Percentiles rank a stretch among this genome's conserved stretches.
phyloP scores from a whole-genome alignment of 148 eudicot genomes.

The Amaranthus palmeri region DNA sequence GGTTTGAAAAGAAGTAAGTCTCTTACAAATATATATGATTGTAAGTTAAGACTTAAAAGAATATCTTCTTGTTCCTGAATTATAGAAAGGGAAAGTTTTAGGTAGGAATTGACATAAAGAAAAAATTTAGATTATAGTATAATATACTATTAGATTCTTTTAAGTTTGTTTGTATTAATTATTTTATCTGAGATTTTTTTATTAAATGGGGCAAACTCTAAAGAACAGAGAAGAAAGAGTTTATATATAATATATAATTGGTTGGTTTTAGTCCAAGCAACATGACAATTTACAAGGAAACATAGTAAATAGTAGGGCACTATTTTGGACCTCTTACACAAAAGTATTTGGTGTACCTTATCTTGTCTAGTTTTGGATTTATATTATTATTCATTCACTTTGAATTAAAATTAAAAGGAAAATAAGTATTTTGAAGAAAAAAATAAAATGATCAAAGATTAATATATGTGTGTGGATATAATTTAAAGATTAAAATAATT shows the following conservation, averaged over 20 bases:
- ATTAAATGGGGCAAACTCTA: too few species aligned
- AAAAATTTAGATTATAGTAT: constrained; percentile 9
- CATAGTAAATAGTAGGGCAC: background rate
- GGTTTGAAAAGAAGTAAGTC: background rate
- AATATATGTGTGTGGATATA: too few species aligned
- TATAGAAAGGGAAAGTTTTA: constrained; percentile 5
- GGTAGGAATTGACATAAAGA: background rate
- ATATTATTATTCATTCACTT: background rate
- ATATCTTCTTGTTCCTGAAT: constrained; percentile 18
- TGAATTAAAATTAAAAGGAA: too few species aligned
- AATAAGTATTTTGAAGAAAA: too few species aligned
- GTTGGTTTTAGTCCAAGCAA: constrained; percentile 8
- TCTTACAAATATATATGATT: background rate
- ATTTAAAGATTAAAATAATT: too few species aligned
- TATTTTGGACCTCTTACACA: constrained; percentile 1
- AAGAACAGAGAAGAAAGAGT: too few species aligned
- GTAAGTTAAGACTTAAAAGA: background rate
- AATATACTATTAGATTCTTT: background rate
- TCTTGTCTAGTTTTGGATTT: background rate
- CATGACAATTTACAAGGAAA: background rate
- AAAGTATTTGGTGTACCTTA: constrained; percentile 13
- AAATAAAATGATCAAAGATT: too few species aligned
- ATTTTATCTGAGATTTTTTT: too few species aligned
- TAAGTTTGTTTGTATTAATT: too few species aligned
- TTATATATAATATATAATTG: background rate